These are phyloP conservation scores for Nannochloris sp. DNA, from an alignment of 139 green algal genomes.

Conservation along the genomic window DNA sequence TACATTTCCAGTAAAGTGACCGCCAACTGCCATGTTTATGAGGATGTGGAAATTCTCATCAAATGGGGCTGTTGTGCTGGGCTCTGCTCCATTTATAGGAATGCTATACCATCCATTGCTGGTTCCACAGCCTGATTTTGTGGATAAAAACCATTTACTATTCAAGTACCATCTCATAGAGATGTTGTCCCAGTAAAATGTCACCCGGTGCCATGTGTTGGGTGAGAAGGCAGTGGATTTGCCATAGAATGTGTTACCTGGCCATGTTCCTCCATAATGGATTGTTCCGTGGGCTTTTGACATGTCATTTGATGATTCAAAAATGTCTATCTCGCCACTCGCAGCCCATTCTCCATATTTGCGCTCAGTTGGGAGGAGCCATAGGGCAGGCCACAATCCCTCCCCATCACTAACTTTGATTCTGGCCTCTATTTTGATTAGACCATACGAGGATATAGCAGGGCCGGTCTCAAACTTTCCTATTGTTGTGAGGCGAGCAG, in stretches of 20 bases:
- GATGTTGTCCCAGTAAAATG: not conserved
- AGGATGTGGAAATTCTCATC: constrained; percentile 17
- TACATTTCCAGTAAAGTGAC: constrained; percentile 14
- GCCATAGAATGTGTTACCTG: constrained; percentile 4
- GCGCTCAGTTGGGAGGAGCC: constrained; percentile 10
- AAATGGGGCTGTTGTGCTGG: constrained; percentile 5
- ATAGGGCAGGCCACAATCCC: constrained; percentile 21
- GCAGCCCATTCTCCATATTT: constrained; percentile 17
- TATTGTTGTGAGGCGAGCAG: not conserved
- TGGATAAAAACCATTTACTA: not conserved
- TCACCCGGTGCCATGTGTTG: constrained; percentile 5
- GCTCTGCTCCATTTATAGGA: not conserved
- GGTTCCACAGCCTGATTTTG: not conserved
- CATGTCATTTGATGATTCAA: constrained; percentile 10
- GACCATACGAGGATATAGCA: not conserved
- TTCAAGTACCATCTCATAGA: constrained; percentile 9
- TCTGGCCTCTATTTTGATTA: not conserved
- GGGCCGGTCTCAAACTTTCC: constrained; percentile 2
- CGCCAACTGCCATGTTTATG: constrained; percentile 21
- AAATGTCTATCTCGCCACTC: constrained; percentile 19
- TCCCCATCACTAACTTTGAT: not conserved
- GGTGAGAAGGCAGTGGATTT: not conserved
- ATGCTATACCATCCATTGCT: constrained; percentile 8
- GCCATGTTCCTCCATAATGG: constrained; percentile 15
- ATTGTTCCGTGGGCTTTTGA: constrained; percentile 5